phyloP scores from a whole-genome alignment of 2,329 filamentous ascomycete species.

The Fusarium tupiense region DNA sequence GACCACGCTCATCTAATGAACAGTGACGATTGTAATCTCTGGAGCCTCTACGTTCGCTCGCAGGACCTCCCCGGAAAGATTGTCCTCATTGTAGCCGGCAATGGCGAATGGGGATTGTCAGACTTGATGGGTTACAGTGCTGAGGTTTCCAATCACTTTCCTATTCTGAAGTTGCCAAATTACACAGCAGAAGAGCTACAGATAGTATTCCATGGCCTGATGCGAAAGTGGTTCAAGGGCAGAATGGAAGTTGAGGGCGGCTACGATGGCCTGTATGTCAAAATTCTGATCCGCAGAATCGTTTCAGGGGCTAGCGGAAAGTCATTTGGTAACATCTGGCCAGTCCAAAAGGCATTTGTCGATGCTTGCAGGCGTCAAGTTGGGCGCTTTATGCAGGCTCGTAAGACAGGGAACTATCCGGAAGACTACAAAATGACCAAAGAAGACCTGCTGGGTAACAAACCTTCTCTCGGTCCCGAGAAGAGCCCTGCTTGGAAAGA shows the following conservation, averaged over 20 bases:
- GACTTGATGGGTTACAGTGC: conserved; percentile 69
- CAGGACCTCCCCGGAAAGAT: conserved; percentile 43
- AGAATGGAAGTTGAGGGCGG: conserved; percentile 70
- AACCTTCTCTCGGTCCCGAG: conserved; percentile 63
- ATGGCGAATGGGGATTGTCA: conserved; percentile 60
- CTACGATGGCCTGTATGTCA: conserved; percentile 66
- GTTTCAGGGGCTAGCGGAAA: conserved; percentile 68
- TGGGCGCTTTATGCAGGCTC: conserved; percentile 58
- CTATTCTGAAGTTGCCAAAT: conserved; percentile 68
- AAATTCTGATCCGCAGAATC: conserved; percentile 69
- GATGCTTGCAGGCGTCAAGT: conserved; percentile 67
- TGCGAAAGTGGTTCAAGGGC: conserved; percentile 63
- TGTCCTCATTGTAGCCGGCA: conserved; percentile 44
- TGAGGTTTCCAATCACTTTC: conserved; percentile 46
- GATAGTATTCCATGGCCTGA: conserved; percentile 64
- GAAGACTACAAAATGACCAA: conserved; percentile 55
- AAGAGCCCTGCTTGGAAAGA: conserved; percentile 66
- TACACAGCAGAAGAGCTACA: conserved; percentile 72
- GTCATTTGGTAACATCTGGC: conserved; percentile 77
- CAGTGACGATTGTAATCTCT: conserved; percentile 43
- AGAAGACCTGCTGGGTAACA: conserved; percentile 75
- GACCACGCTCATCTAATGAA: conserved; percentile 45
- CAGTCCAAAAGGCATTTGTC: conserved; percentile 65
- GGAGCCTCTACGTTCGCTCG: conserved; percentile 41
- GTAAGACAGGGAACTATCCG: conserved; percentile 35